Evolutionary conservation across 2,329 filamentous ascomycete species (phyloP), one percentile per base, ranked within the genome.

Genomic region (Corinectria fuckeliana): DNA sequence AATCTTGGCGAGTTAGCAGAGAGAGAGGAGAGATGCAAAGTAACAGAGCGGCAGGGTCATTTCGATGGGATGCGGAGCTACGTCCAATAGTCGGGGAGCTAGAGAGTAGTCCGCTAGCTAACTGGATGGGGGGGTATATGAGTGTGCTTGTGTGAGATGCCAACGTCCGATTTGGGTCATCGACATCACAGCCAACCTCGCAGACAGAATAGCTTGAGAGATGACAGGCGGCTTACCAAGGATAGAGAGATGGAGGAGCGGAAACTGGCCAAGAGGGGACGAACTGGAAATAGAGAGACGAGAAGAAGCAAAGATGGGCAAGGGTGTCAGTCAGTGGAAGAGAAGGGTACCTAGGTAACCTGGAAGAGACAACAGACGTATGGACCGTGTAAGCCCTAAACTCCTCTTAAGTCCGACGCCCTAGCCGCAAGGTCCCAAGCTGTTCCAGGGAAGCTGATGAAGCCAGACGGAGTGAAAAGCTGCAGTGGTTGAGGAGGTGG

Each of bases 241-340:
- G 6, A 21, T 21, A 21, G 18, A 26, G n/a, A 38, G 39, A 42
- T 45, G 41, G 48, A 65, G 58, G 56, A 21, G 63, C 62, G 55
- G 48, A 49, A 49, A 62, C 56, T 61, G 51, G 45, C 55, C 50
- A 58, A 63, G 59, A 67, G 56, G 56, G 61, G 55, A 62, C 51
- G 60, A 69, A 56, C 61, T 53, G 61, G 49, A 36, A 53, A 36
- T 41, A 50, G 41, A 45, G 52, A 41, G 39, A 38, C 21, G 51
- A 30, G 25, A 26, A 25, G 48, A 42, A 44, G 42, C n/a, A n/a
- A 42, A 42, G 50, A 13, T 34, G 32, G 32, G 32, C 14, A 16
- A 8, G 32, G 32, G 7, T 36, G 61, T 34, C 57, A 56, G 58
- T 63, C 49, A 26, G 32, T 50, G 49, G 28, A 53, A 30, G 18